These are phyloP conservation scores for Coemansia nantahalensis DNA, from an alignment of 192 early-diverging fungal genomes.

Conservation along the genomic window DNA sequence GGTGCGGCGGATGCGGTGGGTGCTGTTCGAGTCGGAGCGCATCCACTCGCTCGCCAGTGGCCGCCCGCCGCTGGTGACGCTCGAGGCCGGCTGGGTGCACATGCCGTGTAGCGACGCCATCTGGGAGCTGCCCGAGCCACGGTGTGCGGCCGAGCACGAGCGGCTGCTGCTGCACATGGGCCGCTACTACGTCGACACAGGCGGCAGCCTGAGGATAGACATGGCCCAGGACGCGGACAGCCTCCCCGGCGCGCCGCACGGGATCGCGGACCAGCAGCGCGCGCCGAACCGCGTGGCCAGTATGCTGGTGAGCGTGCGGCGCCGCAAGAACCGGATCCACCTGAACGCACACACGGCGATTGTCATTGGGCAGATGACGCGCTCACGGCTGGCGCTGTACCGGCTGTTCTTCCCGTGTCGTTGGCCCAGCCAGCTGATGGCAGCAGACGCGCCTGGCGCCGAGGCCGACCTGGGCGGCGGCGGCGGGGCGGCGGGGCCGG, in stretches of 20 bases:
- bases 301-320: constrained; percentile 49
- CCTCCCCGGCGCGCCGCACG: background rate
- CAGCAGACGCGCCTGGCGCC: constrained; percentile 19
- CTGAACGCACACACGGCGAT: constrained; percentile 49
- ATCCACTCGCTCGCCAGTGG: constrained; percentile 44
- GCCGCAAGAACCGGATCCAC: constrained; percentile 51
- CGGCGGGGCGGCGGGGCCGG: constrained; percentile 35
- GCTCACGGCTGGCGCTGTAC: constrained; percentile 47
- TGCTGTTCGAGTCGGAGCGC: constrained; percentile 51
- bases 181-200: constrained; percentile 51
- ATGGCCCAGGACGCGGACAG: constrained; percentile 5
- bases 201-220: constrained; percentile 51
- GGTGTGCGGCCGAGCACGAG: constrained; percentile 50
- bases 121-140: constrained; percentile 36
- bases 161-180: constrained; percentile 53
- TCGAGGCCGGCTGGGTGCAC: constrained; percentile 52
- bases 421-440: constrained; percentile 53
- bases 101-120: constrained; percentile 55
- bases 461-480: constrained; percentile 37
- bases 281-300: constrained; percentile 44
- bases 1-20: constrained; percentile 52
- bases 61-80: constrained; percentile 47
- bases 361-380: constrained; percentile 50
- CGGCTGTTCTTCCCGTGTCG: constrained; percentile 53
- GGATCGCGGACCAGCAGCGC: background rate